These are phyloP conservation scores for Russula compacta DNA, from an alignment of 768 basidiomycete genomes.

Conservation along the genomic window DNA sequence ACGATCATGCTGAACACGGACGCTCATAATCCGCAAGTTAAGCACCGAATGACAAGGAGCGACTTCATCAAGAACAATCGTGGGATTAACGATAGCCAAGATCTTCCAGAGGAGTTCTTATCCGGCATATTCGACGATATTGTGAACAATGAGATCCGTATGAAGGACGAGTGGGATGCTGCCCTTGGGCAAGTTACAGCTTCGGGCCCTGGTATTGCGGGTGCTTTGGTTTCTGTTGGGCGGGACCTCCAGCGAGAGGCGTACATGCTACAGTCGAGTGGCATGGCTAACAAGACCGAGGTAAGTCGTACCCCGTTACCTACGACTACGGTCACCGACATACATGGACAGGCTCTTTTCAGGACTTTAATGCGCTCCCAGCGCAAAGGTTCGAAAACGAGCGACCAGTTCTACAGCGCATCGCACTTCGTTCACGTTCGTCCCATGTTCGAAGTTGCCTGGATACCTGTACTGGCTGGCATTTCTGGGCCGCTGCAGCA, in stretches of 20 bases:
- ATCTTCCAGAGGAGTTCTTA: conserved; percentile 82
- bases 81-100: conserved; percentile 86
- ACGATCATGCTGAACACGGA: conserved; percentile 96
- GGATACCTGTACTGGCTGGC: conserved; percentile 97
- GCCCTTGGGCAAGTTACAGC: conserved; percentile 32
- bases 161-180: conserved; percentile 94
- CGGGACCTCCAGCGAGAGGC: conserved; percentile 94
- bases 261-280: conserved; percentile 89
- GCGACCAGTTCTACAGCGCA: conserved; percentile 92
- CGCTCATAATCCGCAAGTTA: conserved; percentile 90
- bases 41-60: conserved; percentile 84
- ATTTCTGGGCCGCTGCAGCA: conserved; percentile 91
- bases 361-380: conserved; percentile 87
- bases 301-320: conserved; percentile 30
- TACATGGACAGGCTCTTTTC: conserved; percentile 71
- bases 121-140: conserved; percentile 84
- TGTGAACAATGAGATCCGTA: conserved; percentile 83
- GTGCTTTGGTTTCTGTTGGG: conserved; percentile 80
- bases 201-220: conserved; percentile 64
- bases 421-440: conserved; percentile 93
- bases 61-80: conserved; percentile 95
- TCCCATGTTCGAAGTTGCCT: conserved; percentile 99
- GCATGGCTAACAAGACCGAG: conserved; percentile 96
- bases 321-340: background rate
- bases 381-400: conserved; percentile 65